Conservation (phyloP, 805 yeast species). For the Metschnikowia anglica region DNA sequence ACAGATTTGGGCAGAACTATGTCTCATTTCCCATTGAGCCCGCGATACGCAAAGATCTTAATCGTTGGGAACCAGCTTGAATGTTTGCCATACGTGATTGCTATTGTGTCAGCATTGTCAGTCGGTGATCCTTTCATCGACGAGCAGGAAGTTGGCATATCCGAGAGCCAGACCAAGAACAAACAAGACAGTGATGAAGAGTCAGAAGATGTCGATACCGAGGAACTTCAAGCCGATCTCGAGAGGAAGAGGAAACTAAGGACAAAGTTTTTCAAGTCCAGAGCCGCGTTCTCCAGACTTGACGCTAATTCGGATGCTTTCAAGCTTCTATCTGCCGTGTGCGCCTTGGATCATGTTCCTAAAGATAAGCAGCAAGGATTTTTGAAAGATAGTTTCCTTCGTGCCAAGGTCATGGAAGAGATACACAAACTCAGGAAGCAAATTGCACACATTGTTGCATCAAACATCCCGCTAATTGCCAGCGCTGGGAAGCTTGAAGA, state of each 20-base stretch:
- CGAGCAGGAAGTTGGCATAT: constrained; percentile 71
- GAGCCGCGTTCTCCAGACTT: constrained; percentile 59
- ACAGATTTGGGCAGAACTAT: constrained; percentile 82
- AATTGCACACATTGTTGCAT: constrained; percentile 68
- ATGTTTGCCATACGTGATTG: constrained; percentile 85
- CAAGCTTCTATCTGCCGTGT: constrained; percentile 72
- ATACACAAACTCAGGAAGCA: constrained; percentile 79
- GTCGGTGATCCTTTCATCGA: constrained; percentile 89
- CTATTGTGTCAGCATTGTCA: constrained; percentile 86
- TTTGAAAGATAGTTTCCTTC: constrained; percentile 59
- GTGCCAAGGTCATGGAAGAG: constrained; percentile 84
- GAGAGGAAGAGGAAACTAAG: constrained; percentile 45
- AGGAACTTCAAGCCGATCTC: constrained; percentile 34
- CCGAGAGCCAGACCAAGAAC: constrained; percentile 13
- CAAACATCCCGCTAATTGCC: constrained; percentile 58
- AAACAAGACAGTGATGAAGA: constrained; percentile 35
- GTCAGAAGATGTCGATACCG: constrained; percentile 35
- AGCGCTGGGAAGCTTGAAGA: constrained; percentile 36
- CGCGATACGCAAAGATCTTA: constrained; percentile 88
- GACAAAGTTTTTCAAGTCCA: constrained; percentile 55
- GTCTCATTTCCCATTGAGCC: constrained; percentile 91
- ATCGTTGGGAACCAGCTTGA: constrained; percentile 82
- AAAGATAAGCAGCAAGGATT: constrained; percentile 46
- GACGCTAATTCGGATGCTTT: constrained; percentile 78
- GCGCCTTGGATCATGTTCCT: constrained; percentile 82